Conservation (phyloP, 768 basidiomycete genomes). For the Leccinellum luteum region DNA sequence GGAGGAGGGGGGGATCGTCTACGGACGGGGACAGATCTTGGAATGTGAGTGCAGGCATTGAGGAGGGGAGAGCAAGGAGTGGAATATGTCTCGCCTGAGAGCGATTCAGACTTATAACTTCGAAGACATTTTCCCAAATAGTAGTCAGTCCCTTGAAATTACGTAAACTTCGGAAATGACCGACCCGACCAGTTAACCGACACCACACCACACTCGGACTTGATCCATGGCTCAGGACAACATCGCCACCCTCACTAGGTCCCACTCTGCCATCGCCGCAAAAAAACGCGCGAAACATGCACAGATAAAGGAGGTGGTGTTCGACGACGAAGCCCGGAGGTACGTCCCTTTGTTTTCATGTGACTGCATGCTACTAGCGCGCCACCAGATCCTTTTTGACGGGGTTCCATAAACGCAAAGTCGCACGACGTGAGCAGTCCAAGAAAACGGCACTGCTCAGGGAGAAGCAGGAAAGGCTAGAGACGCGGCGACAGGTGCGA, state of each 20-base stretch:
- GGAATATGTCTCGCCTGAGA: slow-evolving; percentile 34
- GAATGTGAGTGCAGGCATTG: slow-evolving; percentile 33
- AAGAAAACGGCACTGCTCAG: slow-evolving; percentile 70
- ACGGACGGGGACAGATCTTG: background rate
- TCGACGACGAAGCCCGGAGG: slow-evolving; percentile 85
- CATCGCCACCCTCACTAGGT: slow-evolving; percentile 55
- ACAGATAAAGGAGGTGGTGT: slow-evolving; percentile 78
- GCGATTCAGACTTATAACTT: slow-evolving; percentile 29
- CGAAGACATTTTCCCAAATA: slow-evolving; percentile 26
- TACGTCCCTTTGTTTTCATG: slow-evolving; percentile 28
- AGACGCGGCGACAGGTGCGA: slow-evolving; percentile 75
- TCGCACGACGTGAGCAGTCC: slow-evolving; percentile 77
- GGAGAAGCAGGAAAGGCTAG: slow-evolving; percentile 72
- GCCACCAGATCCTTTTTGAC: slow-evolving; percentile 80
- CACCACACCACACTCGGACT: too few species aligned
- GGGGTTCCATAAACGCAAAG: slow-evolving; percentile 90
- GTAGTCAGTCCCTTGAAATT: slow-evolving; percentile 25
- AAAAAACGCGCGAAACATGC: slow-evolving; percentile 64
- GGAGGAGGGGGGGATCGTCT: slow-evolving; percentile 2
- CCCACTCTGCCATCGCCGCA: slow-evolving; percentile 59
- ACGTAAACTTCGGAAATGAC: slow-evolving; percentile 25
- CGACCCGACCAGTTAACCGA: slow-evolving; percentile 8
- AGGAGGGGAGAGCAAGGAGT: slow-evolving; percentile 20
- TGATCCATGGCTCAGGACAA: slow-evolving; percentile 41
- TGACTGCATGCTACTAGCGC: slow-evolving; percentile 14